Evolutionary conservation across 495 filamentous ascomycete genomes (phyloP).

Genomic region (Penicillium soppii): DNA sequence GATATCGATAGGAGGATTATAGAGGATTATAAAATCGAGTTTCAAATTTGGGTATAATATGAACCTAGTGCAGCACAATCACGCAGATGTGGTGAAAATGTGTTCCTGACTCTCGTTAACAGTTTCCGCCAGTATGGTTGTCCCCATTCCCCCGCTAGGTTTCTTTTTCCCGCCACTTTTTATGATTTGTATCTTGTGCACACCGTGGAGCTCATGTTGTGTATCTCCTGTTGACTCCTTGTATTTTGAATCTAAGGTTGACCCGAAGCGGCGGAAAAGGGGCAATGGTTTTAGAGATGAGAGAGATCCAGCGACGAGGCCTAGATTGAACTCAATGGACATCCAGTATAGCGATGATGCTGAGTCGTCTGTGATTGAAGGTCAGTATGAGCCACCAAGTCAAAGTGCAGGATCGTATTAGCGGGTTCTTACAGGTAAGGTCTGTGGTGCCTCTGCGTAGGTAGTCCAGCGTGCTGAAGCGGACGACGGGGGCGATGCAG

Average conservation of each 20-base stretch:
- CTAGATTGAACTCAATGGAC: slow-evolving; percentile 12
- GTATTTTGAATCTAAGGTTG: background rate
- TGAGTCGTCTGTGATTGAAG: slow-evolving; percentile 1
- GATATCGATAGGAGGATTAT: slow-evolving; percentile 26
- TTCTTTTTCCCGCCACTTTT: background rate
- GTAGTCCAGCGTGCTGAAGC: slow-evolving; percentile 12
- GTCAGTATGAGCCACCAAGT: background rate
- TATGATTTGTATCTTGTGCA: background rate
- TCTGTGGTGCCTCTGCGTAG: slow-evolving; percentile 4
- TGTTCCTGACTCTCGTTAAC: slow-evolving; percentile 1
- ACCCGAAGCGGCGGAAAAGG: slow-evolving; percentile 5
- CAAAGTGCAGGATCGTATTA: too few species aligned
- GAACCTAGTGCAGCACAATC: too few species aligned
- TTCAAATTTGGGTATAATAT: too few species aligned
- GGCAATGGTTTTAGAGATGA: slow-evolving; percentile 4
- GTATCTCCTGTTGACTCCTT: background rate
- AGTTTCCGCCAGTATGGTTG: background rate
- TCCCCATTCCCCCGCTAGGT: background rate
- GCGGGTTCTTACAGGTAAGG: slow-evolving; percentile 9
- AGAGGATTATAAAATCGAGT: too few species aligned
- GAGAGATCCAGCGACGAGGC: slow-evolving; percentile 5
- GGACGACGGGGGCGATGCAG: slow-evolving; percentile 12
- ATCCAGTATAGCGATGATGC: slow-evolving; percentile 12
- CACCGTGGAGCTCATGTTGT: background rate
- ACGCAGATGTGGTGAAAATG: too few species aligned